Evolutionary conservation across 768 basidiomycete genomes (phyloP).

Genomic region (Plicaturopsis crispa): DNA sequence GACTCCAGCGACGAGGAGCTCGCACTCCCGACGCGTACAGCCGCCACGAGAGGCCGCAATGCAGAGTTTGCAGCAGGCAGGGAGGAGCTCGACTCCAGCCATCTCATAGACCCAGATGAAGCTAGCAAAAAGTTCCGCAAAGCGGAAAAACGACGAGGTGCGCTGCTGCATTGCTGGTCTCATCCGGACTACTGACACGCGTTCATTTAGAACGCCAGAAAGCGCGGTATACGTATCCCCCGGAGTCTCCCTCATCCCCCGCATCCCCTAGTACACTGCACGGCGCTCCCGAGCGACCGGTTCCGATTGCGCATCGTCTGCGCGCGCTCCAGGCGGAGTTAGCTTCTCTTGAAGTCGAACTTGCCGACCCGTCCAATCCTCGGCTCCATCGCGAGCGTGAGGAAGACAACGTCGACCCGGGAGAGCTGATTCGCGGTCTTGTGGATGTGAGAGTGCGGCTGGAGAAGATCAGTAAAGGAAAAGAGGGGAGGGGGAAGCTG

Average conservation of each 20-base stretch:
- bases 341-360: slow-evolving; percentile 68
- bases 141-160: slow-evolving; percentile 59
- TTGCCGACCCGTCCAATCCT: slow-evolving; percentile 77
- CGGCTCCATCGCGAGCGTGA: slow-evolving; percentile 51
- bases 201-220: slow-evolving; percentile 36
- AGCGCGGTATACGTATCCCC: slow-evolving; percentile 62
- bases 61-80: slow-evolving; percentile 28
- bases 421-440: slow-evolving; percentile 67
- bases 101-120: slow-evolving; percentile 55
- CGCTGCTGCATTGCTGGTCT: slow-evolving; percentile 9
- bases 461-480: slow-evolving; percentile 56
- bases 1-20: slow-evolving; percentile 66
- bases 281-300: slow-evolving; percentile 24
- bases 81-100: slow-evolving; percentile 67
- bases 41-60: slow-evolving; percentile 27
- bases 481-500: slow-evolving; percentile 58
- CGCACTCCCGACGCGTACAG: slow-evolving; percentile 29
- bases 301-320: slow-evolving; percentile 52
- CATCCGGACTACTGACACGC: neutral
- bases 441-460: slow-evolving; percentile 67
- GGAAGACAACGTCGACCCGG: slow-evolving; percentile 58
- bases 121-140: slow-evolving; percentile 65
- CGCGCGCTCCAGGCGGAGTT: slow-evolving; percentile 72
- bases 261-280: slow-evolving; percentile 26
- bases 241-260: slow-evolving; percentile 51